Evolutionary conservation across 2,329 filamentous ascomycete genomes (phyloP), one percentile per base, ranked within the genome.

Genomic region (Alternaria ventricosa): DNA sequence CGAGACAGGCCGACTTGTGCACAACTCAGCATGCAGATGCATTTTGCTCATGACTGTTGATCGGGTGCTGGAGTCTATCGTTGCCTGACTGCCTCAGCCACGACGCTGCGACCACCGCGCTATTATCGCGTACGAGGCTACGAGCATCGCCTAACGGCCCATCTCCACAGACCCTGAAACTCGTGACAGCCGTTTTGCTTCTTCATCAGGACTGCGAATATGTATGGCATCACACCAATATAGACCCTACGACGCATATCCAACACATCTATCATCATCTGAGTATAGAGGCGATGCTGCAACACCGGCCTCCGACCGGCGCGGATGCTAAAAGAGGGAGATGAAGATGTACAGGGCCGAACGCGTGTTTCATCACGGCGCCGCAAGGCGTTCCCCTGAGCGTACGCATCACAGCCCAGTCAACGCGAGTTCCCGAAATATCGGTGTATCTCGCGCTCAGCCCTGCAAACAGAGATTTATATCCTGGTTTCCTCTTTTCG

Each of bases 361-460:
- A 63, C 62, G 58, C 70, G 64, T 57, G 71, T 74, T 73, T 74
- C 70, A 73, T 51, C 62, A 27, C 59, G 60, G 36, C 58, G 57
- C 59, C 36, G 61, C 61, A 63, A 60, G 44, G 61, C 49, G 54
- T 65, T 68, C 70, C 68, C 69, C 69, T 73, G 66, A 67, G 55
- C 60, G 61, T 57, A 65, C 44, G 66, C 59, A 50, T 58, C 43
- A 54, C 54, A 65, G 36, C 59, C 54, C 63, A 63, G 59, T 65
- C 66, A 62, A 27, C 60, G 61, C 54, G 41, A 55, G 65, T 64
- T 54, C 51, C 58, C 51, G 43, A 36, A 44, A 65, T 43, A 43
- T 47, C 25, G 41, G 9, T 55, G 22, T 60, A 46, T 36, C 53
- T 46, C 46, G 33, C 54, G 28, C n/a, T 65, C 56, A 62, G 57